These are phyloP conservation scores for Penicillium coffeae DNA, from an alignment of 495 filamentous ascomycete genomes.

Conservation along the genomic window DNA sequence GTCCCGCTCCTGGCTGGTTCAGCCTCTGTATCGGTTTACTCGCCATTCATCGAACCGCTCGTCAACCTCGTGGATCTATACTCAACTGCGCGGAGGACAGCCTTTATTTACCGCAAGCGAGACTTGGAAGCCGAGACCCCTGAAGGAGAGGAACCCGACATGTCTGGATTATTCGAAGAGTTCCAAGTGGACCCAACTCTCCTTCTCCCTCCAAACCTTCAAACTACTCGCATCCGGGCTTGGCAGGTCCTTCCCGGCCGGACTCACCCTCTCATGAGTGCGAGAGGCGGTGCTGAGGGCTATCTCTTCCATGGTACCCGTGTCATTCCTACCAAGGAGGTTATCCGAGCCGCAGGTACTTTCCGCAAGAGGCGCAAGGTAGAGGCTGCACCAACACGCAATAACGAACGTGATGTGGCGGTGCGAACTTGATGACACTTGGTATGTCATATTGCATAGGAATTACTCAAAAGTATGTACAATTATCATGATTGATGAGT, in stretches of 20 bases:
- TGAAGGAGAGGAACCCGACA: conserved; percentile 16
- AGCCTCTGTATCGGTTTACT: conserved; percentile 81
- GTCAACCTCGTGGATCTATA: conserved; percentile 73
- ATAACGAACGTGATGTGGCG: conserved; percentile 30
- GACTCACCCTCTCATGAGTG: conserved; percentile 92
- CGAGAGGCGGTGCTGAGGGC: conserved; percentile 81
- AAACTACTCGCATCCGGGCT: conserved; percentile 65
- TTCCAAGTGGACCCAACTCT: conserved; percentile 83
- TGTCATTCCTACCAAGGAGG: conserved; percentile 72
- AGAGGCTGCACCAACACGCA: conserved; percentile 20
- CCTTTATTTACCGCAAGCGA: conserved; percentile 54
- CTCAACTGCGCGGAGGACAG: conserved; percentile 66
- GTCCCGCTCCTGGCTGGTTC: conserved; percentile 80
- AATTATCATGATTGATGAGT: conserved; percentile 20
- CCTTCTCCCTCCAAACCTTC: conserved; percentile 72
- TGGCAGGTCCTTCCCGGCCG: conserved; percentile 92
- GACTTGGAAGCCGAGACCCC: conserved; percentile 28
- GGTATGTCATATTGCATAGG: background rate
- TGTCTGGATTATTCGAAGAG: conserved; percentile 56
- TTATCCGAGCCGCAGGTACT: conserved; percentile 77
- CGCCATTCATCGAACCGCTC: conserved; percentile 71
- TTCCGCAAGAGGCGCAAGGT: conserved; percentile 48
- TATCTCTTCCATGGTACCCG: conserved; percentile 82
- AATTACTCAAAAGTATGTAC: conserved; percentile 12
- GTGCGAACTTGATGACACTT: conserved; percentile 22